Evolutionary conservation across 805 yeast species (phyloP), one percentile per base, ranked within the genome.

Genomic region (Ogataea trehaloabstinens): DNA sequence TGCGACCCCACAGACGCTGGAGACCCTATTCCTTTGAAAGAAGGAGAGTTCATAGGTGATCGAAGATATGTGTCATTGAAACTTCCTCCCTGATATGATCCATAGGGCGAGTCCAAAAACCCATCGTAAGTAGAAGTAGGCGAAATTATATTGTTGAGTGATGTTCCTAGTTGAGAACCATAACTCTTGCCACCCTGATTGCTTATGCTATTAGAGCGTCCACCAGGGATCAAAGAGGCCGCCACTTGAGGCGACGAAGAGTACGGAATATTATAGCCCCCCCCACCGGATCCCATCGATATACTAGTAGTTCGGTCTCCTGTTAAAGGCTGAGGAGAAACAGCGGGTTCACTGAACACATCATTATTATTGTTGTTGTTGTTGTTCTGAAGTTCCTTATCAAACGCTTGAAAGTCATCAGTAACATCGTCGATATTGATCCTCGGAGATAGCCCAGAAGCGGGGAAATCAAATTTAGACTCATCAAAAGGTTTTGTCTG

Each of bases 21-120:
- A 1, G 66, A 61, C 2, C 61, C 62, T 5, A 57, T 45, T n/a
- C 59, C 40, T 19, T 57, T 58, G 34, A 55, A 51, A 11, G 61
- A 53, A 1, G 69, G 67, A 2, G 68, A 62, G 28, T 60, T 59
- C 30, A 63, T 27, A 4, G 66, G 66, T 1, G 69, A 64, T 34
- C 52, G 58, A 25, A 62, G 39, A 35, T 53, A 59, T 5, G 53
- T 46, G 24, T 60, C 65, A 31, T 56, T 56, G 28, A 39, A 56
- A 27, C 64, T 57, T 15, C 46, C 41, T 3, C 54, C 58, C 21
- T 49, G 56, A 25, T 51, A 57, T 2, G 67, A 61, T 2, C 66
- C 66, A 41, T 62, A 64, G 1, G 68, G 63, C 11, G 67, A 62
- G 24, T 60, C 66, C 10, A 56, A 49, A 34, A 52, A 51, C 1